Evolutionary conservation across 441 rosid species (phyloP), one percentile per base, ranked within the genome.

Genomic region (Omphalea diandra): DNA sequence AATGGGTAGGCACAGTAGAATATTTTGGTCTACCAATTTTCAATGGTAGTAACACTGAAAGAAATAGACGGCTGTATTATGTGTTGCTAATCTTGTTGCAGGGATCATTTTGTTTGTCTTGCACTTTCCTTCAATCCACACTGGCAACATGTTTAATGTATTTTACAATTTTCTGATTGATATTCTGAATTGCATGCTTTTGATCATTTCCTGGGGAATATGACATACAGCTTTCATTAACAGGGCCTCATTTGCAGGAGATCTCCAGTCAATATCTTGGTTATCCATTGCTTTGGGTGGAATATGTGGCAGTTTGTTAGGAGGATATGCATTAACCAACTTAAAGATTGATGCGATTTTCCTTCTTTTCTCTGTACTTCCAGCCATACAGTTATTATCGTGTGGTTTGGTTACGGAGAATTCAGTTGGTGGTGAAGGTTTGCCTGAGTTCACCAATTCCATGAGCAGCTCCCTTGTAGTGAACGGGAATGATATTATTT

Each of bases 161-260:
- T 55, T 56, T 38, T 31, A 29, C n/a, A n/a, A n/a, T n/a, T n/a
- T n/a, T n/a, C 47, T 22, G 43, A 40, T 41, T 40, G n/a, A 12
- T 53, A 22, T 38, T 41, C 27, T 44, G 24, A 54, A 54, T 63
- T 15, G 53, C 29, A 44, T 44, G 31, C 40, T 56, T 65, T 69
- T 6, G 32, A 33, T 65, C 5, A 22, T 60, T 35, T 67, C 59
- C 38, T 24, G 7, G 59, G 38, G 68, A 61, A 36, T 63, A 26
- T 17, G n/a, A 26, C 77, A 76, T 76, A 69, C 31, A 24, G 14
- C 56, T 65, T 29, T 52, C 53, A 29, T 76, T 73, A 2, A 50
- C 90, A 92, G 98, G 87, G 83, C 97, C 36, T 80, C 87, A 29
- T 94, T 87, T 85, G 89, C 99, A 68, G 99, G 97, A 77, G 99